Evolutionary conservation across 164 flowering plant species (phyloP).

Genomic region (Magnolia sinica): DNA sequence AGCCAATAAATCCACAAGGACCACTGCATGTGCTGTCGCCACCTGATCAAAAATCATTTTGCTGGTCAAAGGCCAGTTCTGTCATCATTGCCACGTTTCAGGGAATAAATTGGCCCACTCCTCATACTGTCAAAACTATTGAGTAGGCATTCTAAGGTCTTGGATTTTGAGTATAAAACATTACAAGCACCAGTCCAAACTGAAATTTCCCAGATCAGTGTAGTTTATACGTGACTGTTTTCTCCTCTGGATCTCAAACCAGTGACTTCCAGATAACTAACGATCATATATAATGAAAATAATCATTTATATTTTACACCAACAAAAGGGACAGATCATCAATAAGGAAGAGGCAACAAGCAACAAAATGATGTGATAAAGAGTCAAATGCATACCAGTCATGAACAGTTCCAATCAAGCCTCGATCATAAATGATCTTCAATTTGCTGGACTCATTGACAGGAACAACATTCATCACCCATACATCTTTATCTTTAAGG

Average conservation of each 20-base stretch:
- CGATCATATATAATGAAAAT: neutral
- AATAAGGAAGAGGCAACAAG: neutral
- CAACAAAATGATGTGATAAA: neutral
- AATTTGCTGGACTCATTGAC: conserved; percentile 47
- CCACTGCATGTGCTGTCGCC: too few species aligned
- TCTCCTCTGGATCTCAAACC: neutral
- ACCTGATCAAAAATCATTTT: too few species aligned
- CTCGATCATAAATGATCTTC: conserved; percentile 73
- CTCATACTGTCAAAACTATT: too few species aligned
- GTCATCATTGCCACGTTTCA: too few species aligned
- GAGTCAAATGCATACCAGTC: conserved; percentile 54
- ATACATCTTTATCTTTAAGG: conserved; percentile 64
- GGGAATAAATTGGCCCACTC: neutral
- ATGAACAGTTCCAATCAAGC: conserved; percentile 75
- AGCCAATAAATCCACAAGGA: too few species aligned
- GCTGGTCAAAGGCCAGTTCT: too few species aligned
- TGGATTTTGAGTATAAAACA: too few species aligned
- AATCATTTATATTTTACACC: neutral
- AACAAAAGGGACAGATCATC: neutral
- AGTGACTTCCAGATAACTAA: neutral
- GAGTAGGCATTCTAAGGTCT: too few species aligned
- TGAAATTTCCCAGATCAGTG: too few species aligned
- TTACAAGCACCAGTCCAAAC: too few species aligned
- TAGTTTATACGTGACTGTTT: neutral
- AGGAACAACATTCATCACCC: conserved; percentile 91